phyloP scores from a whole-genome alignment of 2,329 filamentous ascomycete genomes.

The Teratosphaeriaceae sp. region DNA sequence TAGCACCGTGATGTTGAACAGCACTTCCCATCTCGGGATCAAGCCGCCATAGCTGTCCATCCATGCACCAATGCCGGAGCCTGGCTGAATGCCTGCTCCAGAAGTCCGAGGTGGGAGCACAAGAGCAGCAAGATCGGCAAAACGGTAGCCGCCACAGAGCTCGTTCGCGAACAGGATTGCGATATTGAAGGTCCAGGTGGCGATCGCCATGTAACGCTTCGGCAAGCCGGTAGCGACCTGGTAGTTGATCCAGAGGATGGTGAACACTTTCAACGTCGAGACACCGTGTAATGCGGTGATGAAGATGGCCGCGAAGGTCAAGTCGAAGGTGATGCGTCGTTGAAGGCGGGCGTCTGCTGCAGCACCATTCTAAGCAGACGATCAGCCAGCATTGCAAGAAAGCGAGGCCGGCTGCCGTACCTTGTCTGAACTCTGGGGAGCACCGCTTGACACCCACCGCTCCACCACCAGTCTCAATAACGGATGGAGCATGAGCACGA shows the following conservation, averaged over 20 bases:
- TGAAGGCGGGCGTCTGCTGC: conserved; percentile 42
- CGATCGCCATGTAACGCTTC: conserved; percentile 60
- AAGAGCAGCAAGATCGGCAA: conserved; percentile 54
- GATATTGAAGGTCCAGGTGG: conserved; percentile 89
- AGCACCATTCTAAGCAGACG: neutral
- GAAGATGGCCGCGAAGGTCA: conserved; percentile 72
- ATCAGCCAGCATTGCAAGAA: neutral
- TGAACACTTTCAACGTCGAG: conserved; percentile 73
- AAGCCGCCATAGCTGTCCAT: conserved; percentile 77
- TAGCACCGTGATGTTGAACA: conserved; percentile 93
- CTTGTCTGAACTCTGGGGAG: neutral
- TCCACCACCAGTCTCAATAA: conserved; percentile 69
- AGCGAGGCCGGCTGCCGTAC: neutral
- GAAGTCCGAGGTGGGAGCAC: conserved; percentile 39
- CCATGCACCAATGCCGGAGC: conserved; percentile 56
- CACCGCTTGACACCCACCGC: conserved; percentile 21
- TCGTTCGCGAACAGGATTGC: conserved; percentile 85
- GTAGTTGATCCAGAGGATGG: conserved; percentile 78
- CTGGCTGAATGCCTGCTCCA: conserved; percentile 24
- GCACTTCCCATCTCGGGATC: conserved; percentile 88
- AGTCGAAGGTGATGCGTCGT: conserved; percentile 75
- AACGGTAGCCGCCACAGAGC: conserved; percentile 68
- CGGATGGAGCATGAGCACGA: conserved; percentile 72
- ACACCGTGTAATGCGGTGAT: conserved; percentile 75
- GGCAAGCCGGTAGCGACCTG: conserved; percentile 67